phyloP scores from a whole-genome alignment of 2,329 filamentous ascomycete genomes.

The Alternaria metachromatica region DNA sequence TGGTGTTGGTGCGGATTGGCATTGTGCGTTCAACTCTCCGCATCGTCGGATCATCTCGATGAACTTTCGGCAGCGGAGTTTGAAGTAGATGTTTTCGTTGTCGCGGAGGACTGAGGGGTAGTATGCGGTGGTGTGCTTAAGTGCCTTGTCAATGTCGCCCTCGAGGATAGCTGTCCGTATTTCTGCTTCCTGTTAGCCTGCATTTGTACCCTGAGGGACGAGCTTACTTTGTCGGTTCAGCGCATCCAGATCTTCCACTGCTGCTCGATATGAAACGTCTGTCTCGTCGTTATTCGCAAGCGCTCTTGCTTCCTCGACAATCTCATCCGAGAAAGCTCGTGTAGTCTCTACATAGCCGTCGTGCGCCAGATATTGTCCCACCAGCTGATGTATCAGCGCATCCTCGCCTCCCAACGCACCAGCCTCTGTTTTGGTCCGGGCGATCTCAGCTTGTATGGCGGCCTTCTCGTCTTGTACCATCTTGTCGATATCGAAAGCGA shows the following conservation, averaged over 20 bases:
- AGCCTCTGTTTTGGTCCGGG: slow-evolving; percentile 22
- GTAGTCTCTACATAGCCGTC: slow-evolving; percentile 96
- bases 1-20: slow-evolving; percentile 30
- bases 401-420: slow-evolving; percentile 67
- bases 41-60: slow-evolving; percentile 75
- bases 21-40: slow-evolving; percentile 52
- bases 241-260: slow-evolving; percentile 84
- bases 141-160: slow-evolving; percentile 87
- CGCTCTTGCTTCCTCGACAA: slow-evolving; percentile 74
- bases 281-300: slow-evolving; percentile 64
- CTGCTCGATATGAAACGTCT: slow-evolving; percentile 64
- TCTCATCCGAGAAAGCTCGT: slow-evolving; percentile 83
- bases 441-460: slow-evolving; percentile 44
- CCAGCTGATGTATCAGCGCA: slow-evolving; percentile 79
- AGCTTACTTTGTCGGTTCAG: slow-evolving; percentile 80
- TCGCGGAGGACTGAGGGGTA: slow-evolving; percentile 82
- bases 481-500: slow-evolving; percentile 89
- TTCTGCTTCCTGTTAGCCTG: slow-evolving; percentile 58
- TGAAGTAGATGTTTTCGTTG: slow-evolving; percentile 86
- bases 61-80: slow-evolving; percentile 86
- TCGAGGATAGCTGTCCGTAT: slow-evolving; percentile 88
- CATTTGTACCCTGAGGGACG: neutral
- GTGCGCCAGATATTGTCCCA: slow-evolving; percentile 88
- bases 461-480: slow-evolving; percentile 63
- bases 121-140: slow-evolving; percentile 78